Base-by-base conservation (phyloP, 1,284 basidiomycete genomes). In the Inonotus obliquus region DNA sequence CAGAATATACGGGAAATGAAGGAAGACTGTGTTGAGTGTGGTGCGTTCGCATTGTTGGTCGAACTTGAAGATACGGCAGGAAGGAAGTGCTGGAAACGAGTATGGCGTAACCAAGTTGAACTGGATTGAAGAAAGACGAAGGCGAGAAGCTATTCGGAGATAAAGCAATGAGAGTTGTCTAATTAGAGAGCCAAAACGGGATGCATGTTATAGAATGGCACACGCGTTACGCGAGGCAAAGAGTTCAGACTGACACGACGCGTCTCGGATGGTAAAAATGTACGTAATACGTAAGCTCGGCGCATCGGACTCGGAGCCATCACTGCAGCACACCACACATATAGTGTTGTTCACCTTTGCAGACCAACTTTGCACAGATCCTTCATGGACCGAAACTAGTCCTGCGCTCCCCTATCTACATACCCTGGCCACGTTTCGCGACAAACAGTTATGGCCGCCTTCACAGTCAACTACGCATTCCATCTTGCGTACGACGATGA, bases 1-100 rank as follows among this genome's bases (percentile, higher is more conserved):
- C 86, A 6, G 91, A 92, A 71, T 94, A 96, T 55, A 96, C 87
- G 0, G 94, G 94, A 70, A 94, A 96, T 1, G 83, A 76, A 9
- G 86, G 81, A 4, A 94, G 80, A 10, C 85, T 73, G 68, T 95
- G 92, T n/a, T 81, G 72, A 17, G 85, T 85, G 73, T 96, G 94
- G 67, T 83, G 80, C 56, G 89, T 85, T 62, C 94, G 85, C 83
- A 95, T 96, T 27, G 29, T 17, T 35, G 27, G 6, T n/a, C 14
- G 29, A 35, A 27, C 29, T 35, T 52, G 23, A 35, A 29, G n/a
- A 17, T 14, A 35, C 6, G 14, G 4, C 14, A 14, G 35, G 51
- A 29, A 27, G 27, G 25, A n/a, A 51, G 49, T 27, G n/a, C 9
- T 4, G 25, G 29, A 32, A 35, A 17, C 17, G 17, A 29, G 27